Evolutionary conservation across 129 eudicot species (phyloP), one percentile per base, ranked within the genome.

Genomic region (Escallonia herrerae): DNA sequence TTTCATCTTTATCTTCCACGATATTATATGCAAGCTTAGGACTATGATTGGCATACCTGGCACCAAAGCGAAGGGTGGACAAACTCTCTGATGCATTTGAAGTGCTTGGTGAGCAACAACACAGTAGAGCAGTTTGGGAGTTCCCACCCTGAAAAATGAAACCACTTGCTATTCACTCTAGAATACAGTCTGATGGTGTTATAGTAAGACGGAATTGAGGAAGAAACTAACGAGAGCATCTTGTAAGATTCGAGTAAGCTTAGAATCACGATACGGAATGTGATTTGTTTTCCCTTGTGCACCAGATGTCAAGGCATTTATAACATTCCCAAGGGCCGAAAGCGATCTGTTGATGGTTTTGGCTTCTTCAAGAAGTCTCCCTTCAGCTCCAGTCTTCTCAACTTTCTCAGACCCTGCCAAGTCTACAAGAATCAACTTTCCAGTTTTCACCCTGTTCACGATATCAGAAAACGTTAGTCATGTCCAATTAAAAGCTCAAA

Each of bases 341-440:
- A 91, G 86, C 48, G 97, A 91, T 74, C 83, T 87, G 81, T 91
- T 91, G 64, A 91, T 91, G 64, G 90, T 83, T 73, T 91, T 91
- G 53, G 96, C 97, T 79, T 91, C 97, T 76, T 91, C 95, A 58
- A 91, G 89, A 82, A 87, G 80, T 77, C 74, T 91, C 45, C 97
- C 96, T 68, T 91, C 97, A 10, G 96, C 97, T 62, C 97, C 90
- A 41, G 97, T 91, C 67, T 82, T 91, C 72, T 87, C 90, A 50
- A 80, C 91, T 65, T 90, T 90, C 79, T 91, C 97, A 55, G 97
- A 91, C 56, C 97, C 97, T 7, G 96, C 97, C 72, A 91, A 81
- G 87, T 91, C 97, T 63, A 91, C 97, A 53, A 91, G 95, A 65
- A 91, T 77, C 81, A 91, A 56, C 74, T 91, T 91, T 63, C 94